A percentile compares a stretch with the other conserved stretches of the same genome.
Conservation (phyloP, 163 green algal genomes). For the Scenedesmus sp. region DNA sequence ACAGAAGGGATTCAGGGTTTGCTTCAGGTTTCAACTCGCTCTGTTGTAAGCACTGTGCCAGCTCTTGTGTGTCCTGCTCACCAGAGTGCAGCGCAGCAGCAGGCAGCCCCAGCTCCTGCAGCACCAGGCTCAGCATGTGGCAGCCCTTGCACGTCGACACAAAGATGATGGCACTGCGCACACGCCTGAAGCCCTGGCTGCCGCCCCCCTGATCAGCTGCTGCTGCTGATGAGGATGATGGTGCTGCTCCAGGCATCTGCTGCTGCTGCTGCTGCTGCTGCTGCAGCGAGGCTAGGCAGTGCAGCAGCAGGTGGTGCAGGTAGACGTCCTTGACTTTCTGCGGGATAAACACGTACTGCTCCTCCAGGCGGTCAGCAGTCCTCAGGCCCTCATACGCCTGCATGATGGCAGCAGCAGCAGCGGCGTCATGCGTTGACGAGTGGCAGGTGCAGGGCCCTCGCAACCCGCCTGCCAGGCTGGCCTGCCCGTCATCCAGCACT, state of each 20-base stretch:
- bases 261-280: background rate
- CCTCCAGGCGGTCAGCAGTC: conserved; percentile 79
- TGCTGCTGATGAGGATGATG: too few relatives aligned
- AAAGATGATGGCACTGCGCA: conserved; percentile 91
- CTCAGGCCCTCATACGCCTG: conserved; percentile 88
- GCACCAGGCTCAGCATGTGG: conserved; percentile 76
- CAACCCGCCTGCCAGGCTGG: too few relatives aligned
- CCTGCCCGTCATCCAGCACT: too few relatives aligned
- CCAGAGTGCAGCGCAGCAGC: conserved; percentile 70
- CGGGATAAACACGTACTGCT: conserved; percentile 95
- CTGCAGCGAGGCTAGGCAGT: conserved; percentile 12
- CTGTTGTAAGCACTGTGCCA: too few relatives aligned
- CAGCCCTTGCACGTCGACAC: conserved; percentile 82
- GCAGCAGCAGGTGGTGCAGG: conserved; percentile 84
- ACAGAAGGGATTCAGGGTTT: too few relatives aligned
- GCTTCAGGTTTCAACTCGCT: too few relatives aligned
- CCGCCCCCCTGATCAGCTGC: background rate
- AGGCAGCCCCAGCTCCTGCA: conserved; percentile 83
- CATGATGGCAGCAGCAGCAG: background rate
- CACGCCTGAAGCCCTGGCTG: background rate
- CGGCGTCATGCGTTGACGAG: background rate
- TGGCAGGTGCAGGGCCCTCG: too few relatives aligned
- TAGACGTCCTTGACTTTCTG: conserved; percentile 96
- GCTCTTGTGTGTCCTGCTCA: background rate
- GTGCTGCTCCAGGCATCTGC: background rate